Evolutionary conservation across 257 asterid species (phyloP).

Genomic region (Plantago major): DNA sequence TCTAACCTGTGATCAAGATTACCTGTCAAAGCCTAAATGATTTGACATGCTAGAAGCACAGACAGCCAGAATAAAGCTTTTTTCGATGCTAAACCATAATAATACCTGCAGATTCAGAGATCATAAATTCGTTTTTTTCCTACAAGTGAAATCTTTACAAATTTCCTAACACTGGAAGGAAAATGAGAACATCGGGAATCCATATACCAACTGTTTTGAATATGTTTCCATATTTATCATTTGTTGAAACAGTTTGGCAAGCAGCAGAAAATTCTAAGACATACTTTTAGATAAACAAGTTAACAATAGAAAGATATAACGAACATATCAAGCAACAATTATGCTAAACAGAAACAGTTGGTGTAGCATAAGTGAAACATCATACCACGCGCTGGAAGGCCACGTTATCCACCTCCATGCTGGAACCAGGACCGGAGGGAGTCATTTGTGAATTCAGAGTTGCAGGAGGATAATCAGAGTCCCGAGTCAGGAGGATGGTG

Average conservation of each 20-base stretch:
- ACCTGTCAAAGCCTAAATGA: constrained; percentile 10
- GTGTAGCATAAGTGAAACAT: background rate
- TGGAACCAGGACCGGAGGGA: constrained; percentile 48
- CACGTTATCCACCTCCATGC: constrained; percentile 90
- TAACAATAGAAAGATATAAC: background rate
- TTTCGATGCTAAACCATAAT: constrained; percentile 13
- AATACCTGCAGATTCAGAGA: constrained; percentile 13
- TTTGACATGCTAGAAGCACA: background rate
- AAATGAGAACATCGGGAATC: background rate
- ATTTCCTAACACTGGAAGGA: background rate
- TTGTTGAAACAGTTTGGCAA: background rate
- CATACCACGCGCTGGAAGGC: constrained; percentile 78
- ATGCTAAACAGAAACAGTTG: constrained; percentile 1
- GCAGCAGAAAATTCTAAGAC: constrained; percentile 2
- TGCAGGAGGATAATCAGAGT: constrained; percentile 46
- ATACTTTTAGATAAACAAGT: background rate
- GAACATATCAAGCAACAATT: background rate
- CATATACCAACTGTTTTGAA: constrained; percentile 8
- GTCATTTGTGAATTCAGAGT: constrained; percentile 46
- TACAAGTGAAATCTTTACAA: constrained; percentile 10
- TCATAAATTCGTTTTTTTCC: constrained; percentile 3
- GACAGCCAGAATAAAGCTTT: constrained; percentile 4
- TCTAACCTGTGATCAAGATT: constrained; percentile 50
- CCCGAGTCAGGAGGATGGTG: constrained; percentile 66
- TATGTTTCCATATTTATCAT: constrained; percentile 1